These are phyloP conservation scores for Porphyrellus cyaneotinctus DNA, from an alignment of 768 basidiomycete genomes.

Conservation along the genomic window DNA sequence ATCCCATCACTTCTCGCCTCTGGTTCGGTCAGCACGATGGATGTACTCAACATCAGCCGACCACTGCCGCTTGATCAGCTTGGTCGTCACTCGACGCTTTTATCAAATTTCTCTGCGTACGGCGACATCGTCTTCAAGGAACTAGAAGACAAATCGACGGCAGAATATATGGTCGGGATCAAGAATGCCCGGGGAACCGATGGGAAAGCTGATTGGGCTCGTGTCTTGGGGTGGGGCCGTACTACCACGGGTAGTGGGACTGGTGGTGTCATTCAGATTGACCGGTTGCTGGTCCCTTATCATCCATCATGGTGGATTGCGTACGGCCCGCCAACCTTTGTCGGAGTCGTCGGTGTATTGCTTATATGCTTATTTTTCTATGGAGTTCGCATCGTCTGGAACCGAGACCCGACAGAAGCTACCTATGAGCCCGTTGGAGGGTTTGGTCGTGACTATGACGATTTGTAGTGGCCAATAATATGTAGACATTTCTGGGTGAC, in stretches of 20 bases:
- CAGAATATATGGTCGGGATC: conserved; percentile 60
- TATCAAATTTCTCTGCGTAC: conserved; percentile 61
- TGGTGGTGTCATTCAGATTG: conserved; percentile 88
- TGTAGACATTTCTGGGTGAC: conserved; percentile 19
- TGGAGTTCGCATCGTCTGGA: conserved; percentile 68
- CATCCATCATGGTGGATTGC: conserved; percentile 80
- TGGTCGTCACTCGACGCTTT: conserved; percentile 72
- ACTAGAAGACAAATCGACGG: conserved; percentile 38
- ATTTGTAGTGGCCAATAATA: conserved; percentile 20
- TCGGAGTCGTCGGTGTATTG: conserved; percentile 54
- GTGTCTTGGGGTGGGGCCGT: conserved; percentile 69
- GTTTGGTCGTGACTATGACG: conserved; percentile 54
- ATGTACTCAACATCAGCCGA: conserved; percentile 57
- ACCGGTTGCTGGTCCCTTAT: conserved; percentile 80
- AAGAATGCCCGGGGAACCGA: conserved; percentile 69
- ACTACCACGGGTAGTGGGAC: conserved; percentile 67
- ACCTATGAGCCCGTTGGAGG: conserved; percentile 91
- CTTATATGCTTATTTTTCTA: conserved; percentile 69
- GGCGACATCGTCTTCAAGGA: conserved; percentile 81
- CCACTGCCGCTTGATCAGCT: conserved; percentile 71
- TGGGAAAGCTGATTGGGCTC: conserved; percentile 59
- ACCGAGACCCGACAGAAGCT: conserved; percentile 70
- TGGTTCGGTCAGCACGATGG: conserved; percentile 24
- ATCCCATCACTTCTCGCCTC: conserved; percentile 38
- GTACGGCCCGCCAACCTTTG: conserved; percentile 66